phyloP scores from a whole-genome alignment of 352 stramenopile genomes.

The Phytophthora ramorum region DNA sequence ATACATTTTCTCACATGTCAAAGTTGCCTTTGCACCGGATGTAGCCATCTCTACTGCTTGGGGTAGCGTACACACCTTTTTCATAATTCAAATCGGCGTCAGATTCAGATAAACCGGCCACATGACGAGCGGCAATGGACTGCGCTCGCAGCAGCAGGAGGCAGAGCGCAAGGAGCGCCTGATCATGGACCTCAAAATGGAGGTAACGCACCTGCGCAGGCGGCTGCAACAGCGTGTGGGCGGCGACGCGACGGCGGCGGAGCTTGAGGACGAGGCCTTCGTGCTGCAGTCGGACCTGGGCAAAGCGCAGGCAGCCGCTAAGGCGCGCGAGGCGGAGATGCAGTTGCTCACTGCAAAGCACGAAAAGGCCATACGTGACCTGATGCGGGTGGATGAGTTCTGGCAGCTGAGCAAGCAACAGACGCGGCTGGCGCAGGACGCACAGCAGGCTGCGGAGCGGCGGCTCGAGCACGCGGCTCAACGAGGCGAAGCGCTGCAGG shows the following conservation, averaged over 20 bases:
- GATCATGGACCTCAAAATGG: slow-evolving; percentile 89
- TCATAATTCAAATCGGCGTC: too few relatives aligned
- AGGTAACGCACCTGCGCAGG: slow-evolving; percentile 78
- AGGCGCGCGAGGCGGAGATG: slow-evolving; percentile 47
- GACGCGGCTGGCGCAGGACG: slow-evolving; percentile 23
- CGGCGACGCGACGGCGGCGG: slow-evolving; percentile 71
- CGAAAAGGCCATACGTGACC: slow-evolving; percentile 69
- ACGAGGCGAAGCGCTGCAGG: slow-evolving; percentile 30
- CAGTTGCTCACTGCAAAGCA: slow-evolving; percentile 65
- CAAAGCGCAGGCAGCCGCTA: slow-evolving; percentile 61
- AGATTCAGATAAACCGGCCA: not conserved
- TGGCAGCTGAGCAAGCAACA: slow-evolving; percentile 67
- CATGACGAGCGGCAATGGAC: slow-evolving; percentile 29
- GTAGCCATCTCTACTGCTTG: slow-evolving; percentile 1
- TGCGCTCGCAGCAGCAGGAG: slow-evolving; percentile 59
- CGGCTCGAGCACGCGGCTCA: slow-evolving; percentile 10
- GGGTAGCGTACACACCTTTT: not conserved
- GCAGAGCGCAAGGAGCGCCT: slow-evolving; percentile 67
- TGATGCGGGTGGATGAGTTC: slow-evolving; percentile 75
- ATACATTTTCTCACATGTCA: not conserved
- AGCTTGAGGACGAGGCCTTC: slow-evolving; percentile 83
- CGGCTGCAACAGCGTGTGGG: slow-evolving; percentile 75
- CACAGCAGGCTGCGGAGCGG: slow-evolving; percentile 29
- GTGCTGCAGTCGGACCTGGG: slow-evolving; percentile 62
- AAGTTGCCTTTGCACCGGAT: not conserved